A percentile compares a stretch with the other conserved stretches of the same genome.
phyloP scores from a whole-genome alignment of 768 basidiomycete genomes.

The Podaxis sp. region DNA sequence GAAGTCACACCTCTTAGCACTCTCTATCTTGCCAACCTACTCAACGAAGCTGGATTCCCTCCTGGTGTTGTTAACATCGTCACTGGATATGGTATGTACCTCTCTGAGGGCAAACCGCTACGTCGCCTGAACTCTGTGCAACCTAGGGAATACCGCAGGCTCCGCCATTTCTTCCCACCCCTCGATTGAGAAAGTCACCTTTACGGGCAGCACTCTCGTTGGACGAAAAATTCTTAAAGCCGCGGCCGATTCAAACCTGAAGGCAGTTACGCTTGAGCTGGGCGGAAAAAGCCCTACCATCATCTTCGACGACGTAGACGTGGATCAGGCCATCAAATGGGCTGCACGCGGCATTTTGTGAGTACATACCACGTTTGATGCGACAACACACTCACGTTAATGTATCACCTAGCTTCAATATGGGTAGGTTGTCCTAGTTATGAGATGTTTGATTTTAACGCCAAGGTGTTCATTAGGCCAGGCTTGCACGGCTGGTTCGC shows the following conservation, averaged over 20 bases:
- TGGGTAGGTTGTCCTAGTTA: constrained; percentile 21
- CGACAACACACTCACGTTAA: neutral
- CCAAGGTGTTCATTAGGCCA: constrained; percentile 40
- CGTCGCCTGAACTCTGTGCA: neutral
- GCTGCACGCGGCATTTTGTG: constrained; percentile 66
- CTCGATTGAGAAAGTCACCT: constrained; percentile 69
- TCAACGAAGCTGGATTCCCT: constrained; percentile 73
- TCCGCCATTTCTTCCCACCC: constrained; percentile 65
- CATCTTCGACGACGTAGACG: constrained; percentile 63
- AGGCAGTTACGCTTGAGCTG: constrained; percentile 72
- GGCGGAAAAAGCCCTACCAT: constrained; percentile 68
- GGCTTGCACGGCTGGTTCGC: constrained; percentile 76
- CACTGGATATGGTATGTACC: constrained; percentile 53
- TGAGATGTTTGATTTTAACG: too few species aligned
- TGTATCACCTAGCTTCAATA: constrained; percentile 23
- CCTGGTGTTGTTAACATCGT: constrained; percentile 75
- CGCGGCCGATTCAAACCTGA: constrained; percentile 71
- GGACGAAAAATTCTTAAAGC: constrained; percentile 74
- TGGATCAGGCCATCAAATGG: constrained; percentile 69
- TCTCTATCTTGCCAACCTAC: constrained; percentile 47
- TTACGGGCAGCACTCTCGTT: constrained; percentile 74
- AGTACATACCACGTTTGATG: constrained; percentile 21
- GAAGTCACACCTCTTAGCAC: constrained; percentile 74
- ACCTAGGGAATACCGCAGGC: constrained; percentile 51
- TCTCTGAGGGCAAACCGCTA: neutral